These are phyloP conservation scores for Lentinula detonsa DNA, from an alignment of 768 basidiomycete genomes.

Conservation along the genomic window DNA sequence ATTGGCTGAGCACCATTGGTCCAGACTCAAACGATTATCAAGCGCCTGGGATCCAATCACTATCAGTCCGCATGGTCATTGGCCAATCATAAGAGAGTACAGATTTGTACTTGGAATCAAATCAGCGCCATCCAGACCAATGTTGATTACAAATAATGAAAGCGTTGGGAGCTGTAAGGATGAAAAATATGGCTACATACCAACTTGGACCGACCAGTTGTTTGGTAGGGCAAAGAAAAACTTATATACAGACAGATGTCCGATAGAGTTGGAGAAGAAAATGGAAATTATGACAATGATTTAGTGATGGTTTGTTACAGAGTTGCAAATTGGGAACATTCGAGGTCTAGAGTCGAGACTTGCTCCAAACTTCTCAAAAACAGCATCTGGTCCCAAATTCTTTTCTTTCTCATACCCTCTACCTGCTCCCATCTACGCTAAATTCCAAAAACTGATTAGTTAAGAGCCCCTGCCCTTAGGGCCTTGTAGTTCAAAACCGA, in stretches of 20 bases:
- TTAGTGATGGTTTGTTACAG: not conserved
- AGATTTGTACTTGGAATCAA: not conserved
- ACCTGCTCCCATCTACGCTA: not conserved
- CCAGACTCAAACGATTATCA: not conserved
- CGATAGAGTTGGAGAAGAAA: not conserved
- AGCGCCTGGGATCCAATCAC: no score
- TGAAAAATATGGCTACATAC: no score
- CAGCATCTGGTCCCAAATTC: not conserved
- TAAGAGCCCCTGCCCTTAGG: not conserved
- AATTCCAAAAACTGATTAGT: not conserved
- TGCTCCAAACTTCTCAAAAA: not conserved
- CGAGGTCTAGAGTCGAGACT: constrained; percentile 2
- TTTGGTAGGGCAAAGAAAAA: no score
- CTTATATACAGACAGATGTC: not conserved
- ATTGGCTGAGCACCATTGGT: not conserved
- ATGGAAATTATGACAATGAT: not conserved
- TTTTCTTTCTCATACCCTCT: constrained; percentile 1
- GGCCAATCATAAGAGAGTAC: not conserved
- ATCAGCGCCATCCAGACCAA: not conserved
- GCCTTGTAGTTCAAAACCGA: not conserved
- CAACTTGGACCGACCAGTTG: no score
- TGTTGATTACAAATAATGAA: not conserved
- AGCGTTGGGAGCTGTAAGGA: no score
- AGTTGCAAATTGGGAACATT: not conserved
- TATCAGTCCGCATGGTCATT: not conserved